Base-by-base conservation (phyloP, 108 stramenopile genomes). In the Skeletonema grethae region DNA sequence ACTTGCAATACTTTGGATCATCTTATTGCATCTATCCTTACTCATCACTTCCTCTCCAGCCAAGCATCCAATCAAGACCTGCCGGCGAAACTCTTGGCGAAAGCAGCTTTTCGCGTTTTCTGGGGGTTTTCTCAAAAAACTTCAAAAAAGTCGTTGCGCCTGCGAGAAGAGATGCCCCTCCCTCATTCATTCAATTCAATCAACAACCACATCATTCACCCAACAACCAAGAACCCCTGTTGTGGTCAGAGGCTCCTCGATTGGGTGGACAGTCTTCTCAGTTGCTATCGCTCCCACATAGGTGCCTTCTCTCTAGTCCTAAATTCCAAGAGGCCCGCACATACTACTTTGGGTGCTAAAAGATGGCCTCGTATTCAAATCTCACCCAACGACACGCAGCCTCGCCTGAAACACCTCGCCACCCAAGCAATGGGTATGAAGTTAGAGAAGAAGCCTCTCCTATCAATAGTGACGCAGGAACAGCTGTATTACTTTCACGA, bases 361-460 rank as follows among this genome's bases (percentile, higher is more conserved):
- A 2, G 15, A 43, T 43, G 41, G 41, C 41, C 7, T 53, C 22
- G 50, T 43, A n/a, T 43, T 53, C 50, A 53, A 53, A 22, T 53
- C 50, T 1, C 16, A 5, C 18, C 50, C 50, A 20, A 20, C 46
- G 12, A 39, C 41, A 43, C 13, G 46, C 46, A 3, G 46, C n/a
- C 20, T 22, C 18, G 20, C 18, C 30, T 25, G 5, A 24, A 29
- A 50, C 39, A 38, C 39, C 24, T 34, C 18, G 57, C 35, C 24
- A 46, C 29, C 41, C 32, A 69, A 35, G 32, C 61, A 22, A 65
- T 32, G 53, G 35, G 3, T 18, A 63, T 7, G 22, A 24, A 43
- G 35, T 70, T 3, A 41, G 24, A n/a, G 60, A 69, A 53, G 50
- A 53, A 9, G 50, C 22, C 50, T 53, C 50, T 7, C 50, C 50